These are phyloP conservation scores for Leccinum subatratum DNA, from an alignment of 1,284 basidiomycete species.

Conservation along the genomic window DNA sequence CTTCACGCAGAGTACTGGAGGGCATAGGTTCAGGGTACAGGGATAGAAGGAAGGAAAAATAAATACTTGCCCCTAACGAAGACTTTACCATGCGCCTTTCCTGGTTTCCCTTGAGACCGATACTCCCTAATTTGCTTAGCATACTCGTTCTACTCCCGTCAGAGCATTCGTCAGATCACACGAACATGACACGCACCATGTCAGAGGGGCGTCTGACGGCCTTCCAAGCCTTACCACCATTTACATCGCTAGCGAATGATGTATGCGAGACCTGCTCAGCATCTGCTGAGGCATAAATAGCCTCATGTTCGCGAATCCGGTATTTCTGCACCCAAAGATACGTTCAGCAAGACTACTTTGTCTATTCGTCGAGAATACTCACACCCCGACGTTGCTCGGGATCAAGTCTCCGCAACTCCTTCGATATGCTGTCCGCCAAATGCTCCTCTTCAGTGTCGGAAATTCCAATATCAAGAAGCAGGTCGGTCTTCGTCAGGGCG, in stretches of 20 bases:
- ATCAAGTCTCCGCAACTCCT: slow-evolving; percentile 59
- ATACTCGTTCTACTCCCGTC: slow-evolving; percentile 73
- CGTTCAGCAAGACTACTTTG: slow-evolving; percentile 4
- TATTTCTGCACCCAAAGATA: slow-evolving; percentile 41
- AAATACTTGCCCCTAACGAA: slow-evolving; percentile 76
- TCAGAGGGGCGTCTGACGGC: slow-evolving; percentile 85
- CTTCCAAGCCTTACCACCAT: slow-evolving; percentile 82
- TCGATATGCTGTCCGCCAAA: slow-evolving; percentile 62
- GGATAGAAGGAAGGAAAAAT: not conserved
- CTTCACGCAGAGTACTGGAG: slow-evolving; percentile 75
- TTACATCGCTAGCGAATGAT: slow-evolving; percentile 71
- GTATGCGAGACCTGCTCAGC: slow-evolving; percentile 65
- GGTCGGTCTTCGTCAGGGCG: slow-evolving; percentile 35
- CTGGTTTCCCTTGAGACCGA: slow-evolving; percentile 68
- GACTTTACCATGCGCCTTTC: slow-evolving; percentile 84
- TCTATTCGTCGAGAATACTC: slow-evolving; percentile 24
- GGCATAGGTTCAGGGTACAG: slow-evolving; percentile 4
- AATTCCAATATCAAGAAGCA: slow-evolving; percentile 40
- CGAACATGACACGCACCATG: slow-evolving; percentile 59
- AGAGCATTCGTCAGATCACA: slow-evolving; percentile 1
- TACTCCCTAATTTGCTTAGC: slow-evolving; percentile 82
- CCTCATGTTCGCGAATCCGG: slow-evolving; percentile 65
- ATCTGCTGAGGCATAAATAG: slow-evolving; percentile 79
- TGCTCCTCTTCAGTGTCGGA: slow-evolving; percentile 46
- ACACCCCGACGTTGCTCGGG: slow-evolving; percentile 46